These are phyloP conservation scores for Arabidopsis lyrata DNA, from an alignment of 441 rosid genomes.

Conservation along the genomic window DNA sequence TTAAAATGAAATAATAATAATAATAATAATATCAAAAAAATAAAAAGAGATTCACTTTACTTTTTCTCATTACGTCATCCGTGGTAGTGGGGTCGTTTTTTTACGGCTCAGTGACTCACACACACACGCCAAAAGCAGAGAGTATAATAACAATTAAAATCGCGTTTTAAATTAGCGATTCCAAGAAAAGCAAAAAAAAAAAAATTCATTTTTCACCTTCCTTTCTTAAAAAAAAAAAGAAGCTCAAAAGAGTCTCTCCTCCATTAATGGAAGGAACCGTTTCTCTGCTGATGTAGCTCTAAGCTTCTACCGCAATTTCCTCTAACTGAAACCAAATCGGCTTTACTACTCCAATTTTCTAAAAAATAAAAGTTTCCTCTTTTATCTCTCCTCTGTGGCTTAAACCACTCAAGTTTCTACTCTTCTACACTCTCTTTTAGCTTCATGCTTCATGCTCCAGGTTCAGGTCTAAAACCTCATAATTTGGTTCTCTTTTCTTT, in stretches of 20 bases:
- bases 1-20: not conserved
- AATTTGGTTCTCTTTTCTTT: not conserved
- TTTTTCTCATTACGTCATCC: constrained; percentile 26
- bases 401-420: constrained; percentile 5
- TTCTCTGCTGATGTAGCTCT: constrained; percentile 36
- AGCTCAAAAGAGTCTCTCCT: constrained; percentile 21
- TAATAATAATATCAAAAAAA: not conserved
- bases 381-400: constrained; percentile 31
- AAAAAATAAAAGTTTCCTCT: constrained; percentile 1
- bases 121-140: constrained; percentile 30
- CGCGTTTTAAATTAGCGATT: constrained; percentile 3
- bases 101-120: constrained; percentile 21
- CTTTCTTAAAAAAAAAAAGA: not conserved
- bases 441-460: constrained; percentile 27
- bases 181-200: not conserved
- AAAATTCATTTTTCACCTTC: not conserved
- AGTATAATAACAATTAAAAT: not conserved
- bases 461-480: not conserved
- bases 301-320: constrained; percentile 26
- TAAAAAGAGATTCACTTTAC: not conserved
- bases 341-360: not conserved
- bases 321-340: constrained; percentile 32
- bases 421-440: not conserved
- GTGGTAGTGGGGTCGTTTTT: constrained; percentile 38
- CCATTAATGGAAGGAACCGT: constrained; percentile 43